These are phyloP conservation scores for Amanita rimosa DNA, from an alignment of 768 basidiomycete genomes.

Conservation along the genomic window DNA sequence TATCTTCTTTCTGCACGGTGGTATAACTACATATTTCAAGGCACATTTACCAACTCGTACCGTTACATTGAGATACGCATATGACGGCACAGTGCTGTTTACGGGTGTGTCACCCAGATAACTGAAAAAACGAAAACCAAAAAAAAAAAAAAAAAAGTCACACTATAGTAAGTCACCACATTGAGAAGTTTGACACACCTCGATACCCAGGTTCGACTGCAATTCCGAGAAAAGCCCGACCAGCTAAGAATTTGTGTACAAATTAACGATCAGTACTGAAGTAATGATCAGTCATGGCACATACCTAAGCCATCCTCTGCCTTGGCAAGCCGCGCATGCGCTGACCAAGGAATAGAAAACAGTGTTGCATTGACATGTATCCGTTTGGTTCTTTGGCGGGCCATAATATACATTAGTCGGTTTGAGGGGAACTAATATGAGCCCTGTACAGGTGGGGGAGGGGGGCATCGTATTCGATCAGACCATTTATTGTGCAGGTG, in stretches of 20 bases:
- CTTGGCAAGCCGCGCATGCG: constrained; percentile 41
- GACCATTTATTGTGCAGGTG: not conserved
- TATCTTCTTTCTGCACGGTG: not conserved
- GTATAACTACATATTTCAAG: not conserved
- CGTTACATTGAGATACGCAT: constrained; percentile 39
- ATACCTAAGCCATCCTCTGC: constrained; percentile 17
- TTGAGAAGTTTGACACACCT: not conserved
- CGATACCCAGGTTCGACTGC: not conserved
- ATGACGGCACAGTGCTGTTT: constrained; percentile 34
- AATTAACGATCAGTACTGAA: not conserved
- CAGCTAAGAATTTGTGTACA: not conserved
- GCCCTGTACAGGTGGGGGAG: not conserved
- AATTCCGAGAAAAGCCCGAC: not conserved
- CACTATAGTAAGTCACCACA: not conserved
- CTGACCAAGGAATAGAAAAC: constrained; percentile 40
- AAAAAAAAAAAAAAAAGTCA: not conserved
- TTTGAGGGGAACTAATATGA: constrained; percentile 16
- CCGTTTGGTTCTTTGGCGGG: constrained; percentile 21
- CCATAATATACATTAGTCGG: constrained; percentile 21
- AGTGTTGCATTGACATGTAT: constrained; percentile 35
- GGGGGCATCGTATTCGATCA: not conserved
- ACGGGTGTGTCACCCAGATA: constrained; percentile 26
- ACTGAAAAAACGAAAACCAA: no score
- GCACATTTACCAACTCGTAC: not conserved
- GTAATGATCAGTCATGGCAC: not conserved